Conservation (phyloP, 192 early-diverging fungal species). For the Thamnidium elegans region DNA sequence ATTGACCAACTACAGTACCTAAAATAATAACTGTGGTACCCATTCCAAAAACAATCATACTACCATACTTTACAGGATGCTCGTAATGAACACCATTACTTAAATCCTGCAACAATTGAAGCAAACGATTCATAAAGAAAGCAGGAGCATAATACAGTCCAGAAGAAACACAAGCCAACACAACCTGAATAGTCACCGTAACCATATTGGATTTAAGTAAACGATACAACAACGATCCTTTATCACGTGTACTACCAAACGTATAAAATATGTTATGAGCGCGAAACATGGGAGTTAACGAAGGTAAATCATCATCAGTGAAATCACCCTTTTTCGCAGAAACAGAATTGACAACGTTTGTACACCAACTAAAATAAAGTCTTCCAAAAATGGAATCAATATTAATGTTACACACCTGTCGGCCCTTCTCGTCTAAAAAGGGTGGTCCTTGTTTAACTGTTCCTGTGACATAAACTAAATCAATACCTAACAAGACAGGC, state of each 20-base stretch:
- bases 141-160: slow-evolving; percentile 14
- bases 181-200: background rate
- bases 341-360: slow-evolving; percentile 27
- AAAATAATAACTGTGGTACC: slow-evolving; percentile 50
- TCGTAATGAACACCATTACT: background rate
- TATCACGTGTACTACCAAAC: slow-evolving; percentile 19
- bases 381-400: slow-evolving; percentile 30
- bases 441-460: slow-evolving; percentile 14
- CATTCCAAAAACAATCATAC: slow-evolving; percentile 53
- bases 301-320: slow-evolving; percentile 45
- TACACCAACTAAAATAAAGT: slow-evolving; percentile 41
- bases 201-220: background rate
- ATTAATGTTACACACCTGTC: slow-evolving; percentile 2
- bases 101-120: slow-evolving; percentile 21
- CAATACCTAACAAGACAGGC: background rate
- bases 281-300: slow-evolving; percentile 21
- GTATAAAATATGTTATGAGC: slow-evolving; percentile 32
- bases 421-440: slow-evolving; percentile 15
- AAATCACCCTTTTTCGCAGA: slow-evolving; percentile 92
- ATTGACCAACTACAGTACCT: slow-evolving; percentile 23
- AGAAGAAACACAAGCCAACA: background rate
- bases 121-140: slow-evolving; percentile 33
- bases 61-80: slow-evolving; percentile 46
- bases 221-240: slow-evolving; percentile 3
- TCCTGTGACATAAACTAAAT: slow-evolving; percentile 15